Conservation (phyloP, 1,139 yeast species). For the Debaryomycetaceae sp. region DNA sequence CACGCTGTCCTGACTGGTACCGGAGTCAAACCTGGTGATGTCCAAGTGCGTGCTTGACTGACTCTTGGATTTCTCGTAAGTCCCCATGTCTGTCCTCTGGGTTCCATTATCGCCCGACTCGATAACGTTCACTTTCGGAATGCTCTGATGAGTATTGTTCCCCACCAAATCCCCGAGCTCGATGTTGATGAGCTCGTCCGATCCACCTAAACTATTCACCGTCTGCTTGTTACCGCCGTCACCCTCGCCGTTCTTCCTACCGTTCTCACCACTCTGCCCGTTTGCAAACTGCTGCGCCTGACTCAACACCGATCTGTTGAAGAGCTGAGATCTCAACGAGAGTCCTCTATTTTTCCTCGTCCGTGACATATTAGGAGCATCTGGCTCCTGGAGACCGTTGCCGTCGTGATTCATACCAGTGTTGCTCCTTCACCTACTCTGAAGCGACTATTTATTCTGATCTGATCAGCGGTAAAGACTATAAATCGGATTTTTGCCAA, state of each 20-base stretch:
- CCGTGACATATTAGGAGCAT: conserved; percentile 20
- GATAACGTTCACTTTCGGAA: conserved; percentile 1
- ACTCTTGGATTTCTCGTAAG: conserved; percentile 15
- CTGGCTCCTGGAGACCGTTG: conserved; percentile 3
- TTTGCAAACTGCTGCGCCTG: neutral
- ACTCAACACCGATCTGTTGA: conserved; percentile 41
- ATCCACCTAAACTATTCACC: neutral
- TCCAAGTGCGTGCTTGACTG: conserved; percentile 27
- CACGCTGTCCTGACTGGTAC: conserved; percentile 17
- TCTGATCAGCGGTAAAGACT: neutral
- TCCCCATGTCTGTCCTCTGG: conserved; percentile 11
- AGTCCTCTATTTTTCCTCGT: conserved; percentile 63
- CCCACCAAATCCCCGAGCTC: neutral
- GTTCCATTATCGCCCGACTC: neutral
- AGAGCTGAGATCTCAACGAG: conserved; percentile 69
- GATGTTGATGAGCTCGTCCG: neutral
- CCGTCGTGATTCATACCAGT: neutral
- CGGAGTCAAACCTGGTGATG: conserved; percentile 14
- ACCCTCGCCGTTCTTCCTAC: neutral
- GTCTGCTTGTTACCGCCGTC: neutral
- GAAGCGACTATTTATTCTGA: neutral
- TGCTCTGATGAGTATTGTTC: neutral
- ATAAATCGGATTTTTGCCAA: neutral
- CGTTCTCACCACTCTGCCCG: neutral
- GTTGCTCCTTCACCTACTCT: neutral